phyloP scores from a whole-genome alignment of 441 rosid genomes.

The Macaranga tanarius region DNA sequence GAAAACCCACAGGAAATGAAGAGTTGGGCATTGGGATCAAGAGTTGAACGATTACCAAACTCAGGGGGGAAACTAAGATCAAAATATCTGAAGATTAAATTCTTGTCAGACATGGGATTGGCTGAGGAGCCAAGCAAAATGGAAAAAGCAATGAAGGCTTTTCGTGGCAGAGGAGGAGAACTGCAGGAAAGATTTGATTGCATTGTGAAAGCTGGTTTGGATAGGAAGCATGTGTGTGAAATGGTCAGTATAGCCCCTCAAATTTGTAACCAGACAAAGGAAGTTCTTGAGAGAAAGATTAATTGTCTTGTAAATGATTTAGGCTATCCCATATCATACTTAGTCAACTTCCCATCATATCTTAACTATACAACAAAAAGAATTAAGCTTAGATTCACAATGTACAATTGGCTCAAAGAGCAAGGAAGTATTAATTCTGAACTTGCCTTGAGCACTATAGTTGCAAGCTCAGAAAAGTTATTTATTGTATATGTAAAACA shows the following conservation, averaged over 20 bases:
- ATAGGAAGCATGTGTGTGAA: conserved; percentile 43
- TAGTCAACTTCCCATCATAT: conserved; percentile 55
- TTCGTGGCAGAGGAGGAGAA: conserved; percentile 64
- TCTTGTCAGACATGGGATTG: conserved; percentile 59
- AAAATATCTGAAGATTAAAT: conserved; percentile 50
- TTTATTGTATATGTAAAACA: conserved; percentile 48
- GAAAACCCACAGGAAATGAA: conserved; percentile 64
- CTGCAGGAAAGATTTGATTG: conserved; percentile 68
- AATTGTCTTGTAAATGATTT: conserved; percentile 48
- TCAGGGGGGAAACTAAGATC: conserved; percentile 33
- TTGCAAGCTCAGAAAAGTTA: conserved; percentile 42
- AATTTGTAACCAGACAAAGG: conserved; percentile 50
- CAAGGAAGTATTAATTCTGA: conserved; percentile 32
- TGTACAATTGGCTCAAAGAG: conserved; percentile 68
- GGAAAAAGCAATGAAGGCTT: conserved; percentile 43
- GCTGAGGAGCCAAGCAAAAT: conserved; percentile 38
- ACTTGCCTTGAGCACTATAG: conserved; percentile 48
- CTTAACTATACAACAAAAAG: conserved; percentile 45
- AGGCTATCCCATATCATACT: conserved; percentile 49
- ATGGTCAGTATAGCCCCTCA: conserved; percentile 60
- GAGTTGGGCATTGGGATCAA: conserved; percentile 53
- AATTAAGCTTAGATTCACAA: conserved; percentile 51
- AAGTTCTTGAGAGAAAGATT: conserved; percentile 51
- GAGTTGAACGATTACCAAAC: conserved; percentile 37
- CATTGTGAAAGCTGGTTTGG: conserved; percentile 53